phyloP scores from a whole-genome alignment of 176 grass and related monocot genomes.

The Panicum miliaceum region DNA sequence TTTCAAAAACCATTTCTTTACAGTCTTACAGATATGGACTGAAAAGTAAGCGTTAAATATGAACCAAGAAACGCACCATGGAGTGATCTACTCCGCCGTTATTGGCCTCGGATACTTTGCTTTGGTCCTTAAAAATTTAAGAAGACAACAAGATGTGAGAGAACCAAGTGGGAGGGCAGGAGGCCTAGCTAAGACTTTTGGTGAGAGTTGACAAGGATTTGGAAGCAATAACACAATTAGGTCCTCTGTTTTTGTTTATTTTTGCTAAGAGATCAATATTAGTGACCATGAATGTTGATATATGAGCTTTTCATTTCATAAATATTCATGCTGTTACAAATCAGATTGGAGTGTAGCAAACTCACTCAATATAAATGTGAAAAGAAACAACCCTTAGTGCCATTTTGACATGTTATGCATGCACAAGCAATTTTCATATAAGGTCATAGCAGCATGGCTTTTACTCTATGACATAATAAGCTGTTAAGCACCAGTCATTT shows the following conservation, averaged over 20 bases:
- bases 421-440: background rate
- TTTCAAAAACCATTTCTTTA: slow-evolving; percentile 5
- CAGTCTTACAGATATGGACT: background rate
- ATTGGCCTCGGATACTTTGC: background rate
- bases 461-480: background rate
- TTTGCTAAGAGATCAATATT: background rate
- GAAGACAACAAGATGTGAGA: background rate
- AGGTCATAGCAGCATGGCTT: background rate
- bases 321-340: background rate
- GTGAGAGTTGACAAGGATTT: background rate
- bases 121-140: background rate
- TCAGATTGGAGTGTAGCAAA: background rate
- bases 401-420: background rate
- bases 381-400: background rate
- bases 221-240: background rate
- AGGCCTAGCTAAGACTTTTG: background rate
- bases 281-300: background rate
- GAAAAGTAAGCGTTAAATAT: background rate
- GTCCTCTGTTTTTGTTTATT: background rate
- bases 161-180: background rate
- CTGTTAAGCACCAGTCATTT: background rate
- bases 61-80: background rate
- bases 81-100: background rate
- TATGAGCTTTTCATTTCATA: background rate
- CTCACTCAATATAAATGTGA: background rate